Conservation (phyloP, 192 early-diverging fungal genomes). For the Diversispora epigaea region DNA sequence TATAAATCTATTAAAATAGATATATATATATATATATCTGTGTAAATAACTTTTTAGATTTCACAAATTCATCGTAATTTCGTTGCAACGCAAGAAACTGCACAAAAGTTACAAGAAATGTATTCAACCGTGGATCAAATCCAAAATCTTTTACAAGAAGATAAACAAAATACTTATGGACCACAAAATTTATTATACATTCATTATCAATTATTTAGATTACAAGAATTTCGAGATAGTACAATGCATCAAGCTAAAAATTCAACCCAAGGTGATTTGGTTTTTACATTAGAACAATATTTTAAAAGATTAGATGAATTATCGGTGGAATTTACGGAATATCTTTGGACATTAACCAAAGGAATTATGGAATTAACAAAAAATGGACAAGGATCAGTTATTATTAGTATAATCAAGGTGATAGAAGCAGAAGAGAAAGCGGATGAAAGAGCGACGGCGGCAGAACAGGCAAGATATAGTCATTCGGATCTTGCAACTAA, state of each 20-base stretch:
- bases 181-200: slow-evolving; percentile 81
- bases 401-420: slow-evolving; percentile 92
- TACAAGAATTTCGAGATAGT: slow-evolving; percentile 86
- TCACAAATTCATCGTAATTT: slow-evolving; percentile 96
- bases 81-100: slow-evolving; percentile 79
- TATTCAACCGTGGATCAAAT: slow-evolving; percentile 77
- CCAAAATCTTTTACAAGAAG: slow-evolving; percentile 66
- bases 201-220: slow-evolving; percentile 83
- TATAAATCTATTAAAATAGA: neutral
- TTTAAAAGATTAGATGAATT: slow-evolving; percentile 83
- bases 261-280: slow-evolving; percentile 69
- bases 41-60: slow-evolving; percentile 60
- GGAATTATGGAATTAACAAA: slow-evolving; percentile 79
- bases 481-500: slow-evolving; percentile 51
- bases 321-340: slow-evolving; percentile 78
- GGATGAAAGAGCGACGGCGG: slow-evolving; percentile 70
- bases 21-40: neutral
- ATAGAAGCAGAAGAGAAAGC: slow-evolving; percentile 91
- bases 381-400: slow-evolving; percentile 61
- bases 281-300: slow-evolving; percentile 81
- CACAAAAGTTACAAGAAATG: slow-evolving; percentile 84
- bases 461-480: slow-evolving; percentile 47
- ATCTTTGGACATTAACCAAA: slow-evolving; percentile 83
- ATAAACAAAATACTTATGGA: slow-evolving; percentile 60
- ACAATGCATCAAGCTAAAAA: slow-evolving; percentile 74